Base-by-base conservation (phyloP, 2,329 filamentous ascomycete species). In the Apiospora aurea region DNA sequence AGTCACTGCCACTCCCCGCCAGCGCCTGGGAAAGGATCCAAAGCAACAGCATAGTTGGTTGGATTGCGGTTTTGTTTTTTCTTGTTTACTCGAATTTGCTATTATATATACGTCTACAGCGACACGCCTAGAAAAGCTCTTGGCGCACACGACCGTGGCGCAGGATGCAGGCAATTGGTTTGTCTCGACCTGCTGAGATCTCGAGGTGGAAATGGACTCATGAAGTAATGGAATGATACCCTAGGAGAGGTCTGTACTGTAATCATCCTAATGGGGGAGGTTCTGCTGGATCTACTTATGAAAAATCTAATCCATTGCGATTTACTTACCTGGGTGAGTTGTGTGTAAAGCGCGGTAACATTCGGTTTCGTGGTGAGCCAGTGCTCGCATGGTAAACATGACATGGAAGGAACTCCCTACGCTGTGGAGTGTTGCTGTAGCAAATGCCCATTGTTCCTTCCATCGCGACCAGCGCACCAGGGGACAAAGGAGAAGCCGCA, bases 1-100 rank as follows among this genome's bases (percentile, higher is more conserved):
- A 74, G 70, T 16, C 73, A 72, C 21, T 81, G 79, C 68, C 79
- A 79, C 70, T 70, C 75, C 47, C 73, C 76, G n/a, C 71, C 73
- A 21, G 49, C 67, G 38, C 68, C 71, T 14, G 61, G 29, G 21
- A 38, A 64, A 5, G 34, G 14, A 14, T 29, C 34, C 8, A 41
- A n/a, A 11, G 18, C 57, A 64, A n/a, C 57, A 41, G 8, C 18
- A 41, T 64, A 5, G 41, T 24, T 5, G 57, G 10, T 6, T 13
- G 34, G 18, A 24, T 6, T n/a, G 57, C 57, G 21, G 18, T 61
- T 21, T 38, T 61, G 6, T 5, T 61, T 53, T 34, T 53, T 41
- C 57, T 41, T n/a, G 10, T 64, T n/a, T 41, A n/a, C n/a, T 41
- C 5, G 18, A 41, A n/a, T 64, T 64, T 14, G 29, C 10, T 64